Percentiles rank a stretch among this genome's conserved stretches.
These are phyloP conservation scores for Amanita rimosa DNA, from an alignment of 768 basidiomycete species.

Conservation along the genomic window DNA sequence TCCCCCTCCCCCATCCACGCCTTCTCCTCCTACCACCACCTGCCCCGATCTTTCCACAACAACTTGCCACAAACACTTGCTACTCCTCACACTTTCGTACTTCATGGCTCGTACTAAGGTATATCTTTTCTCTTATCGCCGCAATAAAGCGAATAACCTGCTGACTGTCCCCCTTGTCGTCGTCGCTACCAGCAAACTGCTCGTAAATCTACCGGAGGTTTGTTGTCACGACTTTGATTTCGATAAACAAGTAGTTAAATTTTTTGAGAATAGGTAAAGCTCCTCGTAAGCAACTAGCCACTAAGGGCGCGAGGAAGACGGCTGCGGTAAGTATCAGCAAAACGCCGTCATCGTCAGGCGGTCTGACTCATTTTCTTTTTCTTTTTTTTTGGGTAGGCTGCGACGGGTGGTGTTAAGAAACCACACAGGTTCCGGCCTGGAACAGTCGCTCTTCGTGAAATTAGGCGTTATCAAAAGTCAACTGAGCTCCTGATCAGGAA, in stretches of 20 bases:
- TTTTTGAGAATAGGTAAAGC: slow-evolving; percentile 53
- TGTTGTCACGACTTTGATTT: slow-evolving; percentile 19
- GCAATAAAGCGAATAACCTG: slow-evolving; percentile 16
- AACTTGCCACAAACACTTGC: slow-evolving; percentile 9
- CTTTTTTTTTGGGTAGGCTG: slow-evolving; percentile 29
- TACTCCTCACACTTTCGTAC: slow-evolving; percentile 12
- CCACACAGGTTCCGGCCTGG: slow-evolving; percentile 95
- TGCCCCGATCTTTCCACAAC: slow-evolving; percentile 16
- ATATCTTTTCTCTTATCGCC: slow-evolving; percentile 10
- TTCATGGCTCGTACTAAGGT: slow-evolving; percentile 88
- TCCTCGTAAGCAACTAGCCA: slow-evolving; percentile 89
- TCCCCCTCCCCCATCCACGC: slow-evolving; percentile 17
- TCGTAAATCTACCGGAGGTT: slow-evolving; percentile 97
- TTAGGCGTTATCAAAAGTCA: slow-evolving; percentile 96
- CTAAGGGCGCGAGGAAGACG: slow-evolving; percentile 91
- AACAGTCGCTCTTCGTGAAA: slow-evolving; percentile 99
- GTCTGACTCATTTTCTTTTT: slow-evolving; percentile 7
- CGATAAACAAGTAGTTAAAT: slow-evolving; percentile 13
- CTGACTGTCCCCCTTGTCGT: slow-evolving; percentile 15
- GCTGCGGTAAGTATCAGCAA: slow-evolving; percentile 44
- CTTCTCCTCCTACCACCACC: slow-evolving; percentile 27
- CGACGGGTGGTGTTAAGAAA: slow-evolving; percentile 99
- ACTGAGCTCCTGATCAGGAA: slow-evolving; percentile 89
- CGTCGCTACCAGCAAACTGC: slow-evolving; percentile 75
- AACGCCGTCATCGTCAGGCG: slow-evolving; percentile 11